phyloP scores from a whole-genome alignment of 208 protist species.

The Wallacemonas sp. region DNA sequence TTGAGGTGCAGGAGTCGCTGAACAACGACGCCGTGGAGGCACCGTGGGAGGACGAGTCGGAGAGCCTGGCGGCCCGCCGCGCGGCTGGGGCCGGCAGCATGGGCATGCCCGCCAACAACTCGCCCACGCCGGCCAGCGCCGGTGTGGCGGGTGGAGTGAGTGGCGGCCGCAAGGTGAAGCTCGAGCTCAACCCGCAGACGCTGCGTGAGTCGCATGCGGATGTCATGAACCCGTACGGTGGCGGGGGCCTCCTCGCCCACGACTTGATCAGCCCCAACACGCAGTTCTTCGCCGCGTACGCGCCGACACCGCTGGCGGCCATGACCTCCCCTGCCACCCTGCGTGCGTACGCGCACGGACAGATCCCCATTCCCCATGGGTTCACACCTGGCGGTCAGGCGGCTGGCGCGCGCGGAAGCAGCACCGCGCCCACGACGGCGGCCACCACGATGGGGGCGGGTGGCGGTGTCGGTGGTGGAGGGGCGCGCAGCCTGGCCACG shows the following conservation, averaged over 20 bases:
- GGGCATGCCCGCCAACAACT: no score
- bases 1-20: conserved; percentile 60
- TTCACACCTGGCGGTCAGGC: background rate
- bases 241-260: conserved; percentile 45
- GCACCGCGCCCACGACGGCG: conserved; percentile 21
- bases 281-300: conserved; percentile 88
- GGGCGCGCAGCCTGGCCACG: conserved; percentile 51
- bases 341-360: conserved; percentile 74
- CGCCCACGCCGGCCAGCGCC: background rate
- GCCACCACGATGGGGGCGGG: conserved; percentile 9
- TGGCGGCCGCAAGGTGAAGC: conserved; percentile 25
- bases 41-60: conserved; percentile 52
- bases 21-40: conserved; percentile 48
- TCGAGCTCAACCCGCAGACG: conserved; percentile 75
- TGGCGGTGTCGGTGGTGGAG: background rate
- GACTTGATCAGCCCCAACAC: conserved; percentile 78
- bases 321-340: conserved; percentile 80
- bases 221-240: conserved; percentile 73
- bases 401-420: conserved; percentile 2
- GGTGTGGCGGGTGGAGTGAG: background rate
- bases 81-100: background rate
- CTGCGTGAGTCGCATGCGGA: conserved; percentile 71
- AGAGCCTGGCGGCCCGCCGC: conserved; percentile 14
- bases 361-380: conserved; percentile 39
- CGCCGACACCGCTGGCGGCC: conserved; percentile 68